Conservation (phyloP, 2,329 filamentous ascomycete species). For the Dactylellina cionopaga region DNA sequence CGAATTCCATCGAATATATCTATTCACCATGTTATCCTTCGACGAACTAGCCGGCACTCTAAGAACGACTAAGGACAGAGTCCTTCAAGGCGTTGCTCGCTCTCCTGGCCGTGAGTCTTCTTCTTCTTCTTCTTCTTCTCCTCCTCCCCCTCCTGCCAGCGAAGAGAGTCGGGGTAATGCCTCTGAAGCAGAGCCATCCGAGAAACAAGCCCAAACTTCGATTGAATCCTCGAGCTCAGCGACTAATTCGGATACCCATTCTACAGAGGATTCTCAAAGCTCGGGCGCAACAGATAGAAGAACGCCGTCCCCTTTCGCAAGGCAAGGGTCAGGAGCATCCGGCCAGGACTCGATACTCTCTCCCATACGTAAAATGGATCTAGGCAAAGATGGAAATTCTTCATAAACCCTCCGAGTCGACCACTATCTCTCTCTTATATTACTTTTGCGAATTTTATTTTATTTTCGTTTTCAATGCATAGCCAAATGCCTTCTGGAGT, state of each 20-base stretch:
- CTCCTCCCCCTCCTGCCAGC: constrained; percentile 13
- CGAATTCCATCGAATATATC: neutral
- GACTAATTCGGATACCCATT: constrained; percentile 22
- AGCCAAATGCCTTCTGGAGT: too few relatives aligned
- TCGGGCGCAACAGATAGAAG: constrained; percentile 20
- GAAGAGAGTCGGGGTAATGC: neutral
- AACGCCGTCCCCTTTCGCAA: constrained; percentile 8
- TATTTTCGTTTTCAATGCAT: too few relatives aligned
- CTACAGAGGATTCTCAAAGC: constrained; percentile 27
- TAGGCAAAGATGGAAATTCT: constrained; percentile 20
- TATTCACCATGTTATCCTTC: constrained; percentile 39
- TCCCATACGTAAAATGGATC: constrained; percentile 35
- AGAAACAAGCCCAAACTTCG: neutral
- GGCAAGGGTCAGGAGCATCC: constrained; percentile 7
- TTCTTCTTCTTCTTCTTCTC: too few relatives aligned
- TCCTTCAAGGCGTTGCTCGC: constrained; percentile 43
- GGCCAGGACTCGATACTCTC: constrained; percentile 32
- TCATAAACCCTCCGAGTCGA: too few relatives aligned
- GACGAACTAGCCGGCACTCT: constrained; percentile 46
- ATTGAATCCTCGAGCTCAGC: neutral
- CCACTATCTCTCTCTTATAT: too few relatives aligned
- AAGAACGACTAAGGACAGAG: constrained; percentile 45
- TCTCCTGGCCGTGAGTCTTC: constrained; percentile 47
- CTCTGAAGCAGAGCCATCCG: neutral
- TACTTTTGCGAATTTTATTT: too few relatives aligned